phyloP scores from a whole-genome alignment of 225 moss, liverwort and hornwort genomes.

The Ulota crispa region DNA sequence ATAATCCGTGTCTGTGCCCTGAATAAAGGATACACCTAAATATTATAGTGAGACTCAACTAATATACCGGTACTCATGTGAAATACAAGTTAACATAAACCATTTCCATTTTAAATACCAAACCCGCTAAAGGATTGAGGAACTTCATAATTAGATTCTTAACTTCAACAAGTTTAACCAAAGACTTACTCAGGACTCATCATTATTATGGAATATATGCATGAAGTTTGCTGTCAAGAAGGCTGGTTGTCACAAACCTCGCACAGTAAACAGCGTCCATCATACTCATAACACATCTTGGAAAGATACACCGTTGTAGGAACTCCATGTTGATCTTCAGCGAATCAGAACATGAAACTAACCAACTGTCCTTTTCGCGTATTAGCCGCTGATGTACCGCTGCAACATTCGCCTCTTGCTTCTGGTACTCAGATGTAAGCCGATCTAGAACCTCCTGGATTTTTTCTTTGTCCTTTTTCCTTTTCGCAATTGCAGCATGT shows the following conservation, averaged over 20 bases:
- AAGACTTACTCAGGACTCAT: background rate
- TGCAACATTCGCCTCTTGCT: conserved; percentile 92
- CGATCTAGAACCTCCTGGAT: conserved; percentile 95
- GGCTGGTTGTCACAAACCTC: conserved; percentile 57
- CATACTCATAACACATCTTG: conserved; percentile 99
- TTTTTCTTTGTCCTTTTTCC: conserved; percentile 98
- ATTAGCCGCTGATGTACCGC: conserved; percentile 84
- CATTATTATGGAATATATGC: background rate
- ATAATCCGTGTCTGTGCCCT: background rate
- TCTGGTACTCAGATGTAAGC: conserved; percentile 83
- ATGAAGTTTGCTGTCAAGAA: conserved; percentile 12
- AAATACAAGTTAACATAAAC: background rate
- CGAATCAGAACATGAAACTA: conserved; percentile 92
- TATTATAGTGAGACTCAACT: background rate
- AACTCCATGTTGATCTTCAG: conserved; percentile 99
- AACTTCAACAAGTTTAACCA: background rate
- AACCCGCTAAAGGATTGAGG: background rate
- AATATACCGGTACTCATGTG: background rate
- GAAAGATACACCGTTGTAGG: conserved; percentile 95
- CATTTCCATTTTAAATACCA: background rate
- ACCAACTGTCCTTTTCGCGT: conserved; percentile 93
- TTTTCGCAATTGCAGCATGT: conserved; percentile 89
- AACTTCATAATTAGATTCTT: background rate
- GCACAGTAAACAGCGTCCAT: conserved; percentile 99
- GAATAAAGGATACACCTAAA: background rate